Base-by-base conservation (phyloP, 208 protist species). In the Crithidia mellificae region DNA sequence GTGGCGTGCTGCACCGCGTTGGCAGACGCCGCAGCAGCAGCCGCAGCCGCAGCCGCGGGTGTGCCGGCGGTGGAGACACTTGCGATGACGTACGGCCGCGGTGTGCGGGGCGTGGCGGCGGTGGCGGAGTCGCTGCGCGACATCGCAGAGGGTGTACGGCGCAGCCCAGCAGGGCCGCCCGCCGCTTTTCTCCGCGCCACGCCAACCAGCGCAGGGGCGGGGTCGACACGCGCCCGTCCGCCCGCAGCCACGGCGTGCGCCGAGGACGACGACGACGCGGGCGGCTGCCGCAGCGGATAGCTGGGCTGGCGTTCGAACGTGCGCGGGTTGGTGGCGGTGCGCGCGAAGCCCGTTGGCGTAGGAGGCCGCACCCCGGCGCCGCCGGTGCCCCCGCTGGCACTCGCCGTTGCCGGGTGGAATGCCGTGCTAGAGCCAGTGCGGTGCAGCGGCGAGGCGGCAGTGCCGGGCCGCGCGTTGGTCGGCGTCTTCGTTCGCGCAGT, bases 341-440 rank as follows among this genome's bases (percentile, higher is more conserved):
- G 70, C 12, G 53, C 36, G 29, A 70, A 51, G 20, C 30, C 55
- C 8, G 70, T 53, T 27, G 63, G 41, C 17, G 59, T 50, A 0
- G 51, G 62, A 15, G 44, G 39, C 14, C 53, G 59, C 20, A 2
- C 59, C 4, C 44, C 11, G 43, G 24, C 39, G 20, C 22, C 36
- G 2, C 14, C 24, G 27, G 11, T 6, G 19, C 15, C 30, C 2
- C 8, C 19, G 17, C 32, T 22, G 52, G 22, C 29, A 29, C 17
- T 6, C 17, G 29, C 47, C 41, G 41, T 14, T 47, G 41, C 3
- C n/a, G n/a, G n/a, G 36, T 22, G 43, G 8, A 20, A 49, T 20
- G 58, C n/a, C n/a, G n/a, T 0, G 57, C 67, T 24, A 57, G 63
- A 71, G 63, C 66, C 64, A n/a, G 62, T 73, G 57, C 63, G 74